Percentiles rank a stretch among this genome's conserved stretches.
Conservation (phyloP, 306 rosid species). For the Sicyos edulis region DNA sequence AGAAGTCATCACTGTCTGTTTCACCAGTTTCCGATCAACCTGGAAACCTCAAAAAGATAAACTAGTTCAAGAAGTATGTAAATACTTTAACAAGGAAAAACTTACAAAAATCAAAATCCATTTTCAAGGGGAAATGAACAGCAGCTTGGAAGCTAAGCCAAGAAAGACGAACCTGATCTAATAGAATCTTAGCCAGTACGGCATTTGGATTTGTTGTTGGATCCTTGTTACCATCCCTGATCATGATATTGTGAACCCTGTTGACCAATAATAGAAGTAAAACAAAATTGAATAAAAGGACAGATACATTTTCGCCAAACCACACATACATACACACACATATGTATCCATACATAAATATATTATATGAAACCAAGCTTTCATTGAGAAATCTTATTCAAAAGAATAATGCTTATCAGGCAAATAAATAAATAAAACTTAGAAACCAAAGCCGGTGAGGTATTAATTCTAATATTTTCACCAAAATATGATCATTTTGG, state of each 20-base stretch:
- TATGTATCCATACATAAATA: too few species aligned
- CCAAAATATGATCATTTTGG: too few species aligned
- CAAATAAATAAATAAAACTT: not conserved
- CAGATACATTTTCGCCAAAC: too few species aligned
- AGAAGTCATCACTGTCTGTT: slow-evolving; percentile 90
- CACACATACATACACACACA: too few species aligned
- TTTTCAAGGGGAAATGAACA: slow-evolving; percentile 11
- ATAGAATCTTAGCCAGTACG: slow-evolving; percentile 52
- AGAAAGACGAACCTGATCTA: slow-evolving; percentile 53
- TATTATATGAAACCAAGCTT: too few species aligned
- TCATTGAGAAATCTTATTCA: too few species aligned
- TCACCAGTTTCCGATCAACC: slow-evolving; percentile 85
- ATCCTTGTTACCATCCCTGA: slow-evolving; percentile 60
- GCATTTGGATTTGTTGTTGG: slow-evolving; percentile 56
- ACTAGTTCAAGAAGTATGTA: not conserved
- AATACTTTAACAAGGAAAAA: not conserved
- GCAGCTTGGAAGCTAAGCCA: not conserved
- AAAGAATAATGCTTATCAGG: not conserved
- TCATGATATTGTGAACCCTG: slow-evolving; percentile 78
- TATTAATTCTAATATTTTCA: not conserved
- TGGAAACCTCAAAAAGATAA: slow-evolving; percentile 38
- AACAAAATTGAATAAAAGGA: not conserved
- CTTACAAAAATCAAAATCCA: not conserved
- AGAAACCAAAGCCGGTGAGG: not conserved
- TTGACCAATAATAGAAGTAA: slow-evolving; percentile 23